phyloP scores from a whole-genome alignment of 306 rosid species.

The Nissolia schottii region DNA sequence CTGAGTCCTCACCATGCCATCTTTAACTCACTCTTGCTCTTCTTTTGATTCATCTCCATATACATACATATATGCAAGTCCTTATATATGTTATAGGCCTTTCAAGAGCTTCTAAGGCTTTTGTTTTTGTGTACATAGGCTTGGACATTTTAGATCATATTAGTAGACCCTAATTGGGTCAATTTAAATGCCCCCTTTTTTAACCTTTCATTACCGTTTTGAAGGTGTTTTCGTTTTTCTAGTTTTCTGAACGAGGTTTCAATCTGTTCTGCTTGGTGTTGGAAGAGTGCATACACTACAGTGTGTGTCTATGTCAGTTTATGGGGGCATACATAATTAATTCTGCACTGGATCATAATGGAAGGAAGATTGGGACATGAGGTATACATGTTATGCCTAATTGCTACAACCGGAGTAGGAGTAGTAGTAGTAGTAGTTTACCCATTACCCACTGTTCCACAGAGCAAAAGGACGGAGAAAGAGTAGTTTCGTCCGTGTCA shows the following conservation, averaged over 20 bases:
- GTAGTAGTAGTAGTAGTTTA: no score
- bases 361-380: conserved; percentile 38
- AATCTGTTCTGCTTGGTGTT: conserved; percentile 17
- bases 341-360: conserved; percentile 24
- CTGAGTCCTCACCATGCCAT: conserved; percentile 60
- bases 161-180: not conserved
- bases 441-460: not conserved
- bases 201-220: not conserved
- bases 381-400: conserved; percentile 7
- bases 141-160: not conserved
- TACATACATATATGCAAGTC: no score
- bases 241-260: conserved; percentile 16
- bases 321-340: not conserved
- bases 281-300: no score
- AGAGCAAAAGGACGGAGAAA: conserved; percentile 16
- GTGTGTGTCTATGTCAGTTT: conserved; percentile 1
- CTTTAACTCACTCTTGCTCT: conserved; percentile 14
- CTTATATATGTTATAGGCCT: conserved; percentile 19
- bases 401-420: not conserved
- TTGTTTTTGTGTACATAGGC: conserved; percentile 28
- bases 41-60: conserved; percentile 1
- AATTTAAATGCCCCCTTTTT: not conserved
- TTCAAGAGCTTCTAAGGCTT: not conserved
- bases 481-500: conserved; percentile 21
- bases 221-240: not conserved